Conservation (phyloP, 139 green algal species). For the Tetradesmus lagerheimii region DNA sequence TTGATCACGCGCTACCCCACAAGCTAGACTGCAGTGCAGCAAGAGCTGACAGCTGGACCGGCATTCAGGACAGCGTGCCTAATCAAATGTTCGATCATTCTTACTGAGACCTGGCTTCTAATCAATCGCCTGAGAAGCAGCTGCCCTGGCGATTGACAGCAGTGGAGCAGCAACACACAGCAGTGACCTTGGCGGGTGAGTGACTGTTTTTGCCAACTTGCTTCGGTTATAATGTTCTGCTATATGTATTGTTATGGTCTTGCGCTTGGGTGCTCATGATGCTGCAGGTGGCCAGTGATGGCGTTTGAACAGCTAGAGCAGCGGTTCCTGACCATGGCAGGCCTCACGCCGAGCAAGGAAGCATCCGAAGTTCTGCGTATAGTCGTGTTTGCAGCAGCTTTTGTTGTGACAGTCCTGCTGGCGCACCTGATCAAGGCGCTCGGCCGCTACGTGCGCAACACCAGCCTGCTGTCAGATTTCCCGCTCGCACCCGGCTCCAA, state of each 20-base stretch:
- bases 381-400: background rate
- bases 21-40: background rate
- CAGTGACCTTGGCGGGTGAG: background rate
- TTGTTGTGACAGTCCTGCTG: slow-evolving; percentile 21
- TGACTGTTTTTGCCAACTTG: background rate
- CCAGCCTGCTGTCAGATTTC: slow-evolving; percentile 31
- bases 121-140: background rate
- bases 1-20: background rate
- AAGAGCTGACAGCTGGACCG: background rate
- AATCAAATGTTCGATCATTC: background rate
- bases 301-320: background rate
- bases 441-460: slow-evolving; percentile 23
- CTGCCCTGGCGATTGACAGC: background rate
- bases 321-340: slow-evolving; percentile 8
- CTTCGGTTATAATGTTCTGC: background rate
- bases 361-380: background rate
- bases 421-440: slow-evolving; percentile 12
- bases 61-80: background rate
- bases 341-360: background rate
- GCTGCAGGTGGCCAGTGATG: background rate
- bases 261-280: background rate
- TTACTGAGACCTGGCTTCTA: background rate
- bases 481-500: slow-evolving; percentile 60
- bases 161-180: background rate
- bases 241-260: background rate